A percentile compares a stretch with the other conserved stretches of the same genome.
Conservation (phyloP, 2,329 filamentous ascomycete species). For the Sporothrix inflata region DNA sequence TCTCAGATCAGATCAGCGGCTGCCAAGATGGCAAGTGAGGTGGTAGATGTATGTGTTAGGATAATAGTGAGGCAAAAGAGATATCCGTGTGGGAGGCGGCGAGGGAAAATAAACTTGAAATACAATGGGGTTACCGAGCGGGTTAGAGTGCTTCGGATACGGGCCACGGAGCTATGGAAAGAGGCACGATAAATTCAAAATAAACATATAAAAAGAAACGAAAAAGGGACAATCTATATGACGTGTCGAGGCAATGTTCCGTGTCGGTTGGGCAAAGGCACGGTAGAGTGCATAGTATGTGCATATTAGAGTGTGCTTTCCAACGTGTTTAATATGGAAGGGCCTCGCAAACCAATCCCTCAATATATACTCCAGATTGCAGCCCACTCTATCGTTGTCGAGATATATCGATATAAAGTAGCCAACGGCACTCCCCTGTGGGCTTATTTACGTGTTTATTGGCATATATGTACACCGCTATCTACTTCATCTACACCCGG, state of each 20-base stretch:
- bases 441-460: no score
- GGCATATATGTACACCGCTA: neutral
- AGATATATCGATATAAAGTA: neutral
- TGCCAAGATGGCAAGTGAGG: no score
- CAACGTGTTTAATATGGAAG: constrained; percentile 17
- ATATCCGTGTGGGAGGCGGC: no score
- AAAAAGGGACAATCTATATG: neutral
- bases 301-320: neutral
- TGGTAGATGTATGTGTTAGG: no score
- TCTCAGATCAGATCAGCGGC: neutral
- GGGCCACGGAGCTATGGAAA: neutral
- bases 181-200: neutral
- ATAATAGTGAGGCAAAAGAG: no score
- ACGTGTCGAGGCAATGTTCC: neutral
- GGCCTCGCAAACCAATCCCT: neutral
- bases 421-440: neutral
- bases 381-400: no score
- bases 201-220: neutral
- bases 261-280: neutral
- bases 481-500: neutral
- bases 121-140: no score
- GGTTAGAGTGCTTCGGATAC: neutral
- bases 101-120: no score
- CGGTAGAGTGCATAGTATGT: constrained; percentile 8
- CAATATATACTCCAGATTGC: neutral